Base-by-base conservation (phyloP, 176 grass and related monocot species). In the Zea mays region DNA sequence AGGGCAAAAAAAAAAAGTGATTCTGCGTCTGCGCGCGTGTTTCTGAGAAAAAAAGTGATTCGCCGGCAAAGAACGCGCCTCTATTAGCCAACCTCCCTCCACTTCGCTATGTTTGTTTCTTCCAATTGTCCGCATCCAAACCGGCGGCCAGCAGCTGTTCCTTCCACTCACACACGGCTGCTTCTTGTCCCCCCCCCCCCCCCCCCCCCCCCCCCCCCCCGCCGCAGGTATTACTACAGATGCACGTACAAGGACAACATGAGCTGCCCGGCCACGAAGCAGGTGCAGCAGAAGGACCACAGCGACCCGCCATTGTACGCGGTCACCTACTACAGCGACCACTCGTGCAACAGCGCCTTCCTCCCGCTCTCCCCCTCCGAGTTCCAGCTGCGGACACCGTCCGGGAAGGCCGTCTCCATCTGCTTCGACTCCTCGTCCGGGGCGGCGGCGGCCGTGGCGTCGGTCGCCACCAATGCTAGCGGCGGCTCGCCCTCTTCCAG, bases 221-320 rank as follows among this genome's bases (percentile, higher is more conserved):
- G 19, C 27, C 36, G 71, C 83, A 90, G 88, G 70, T 90, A 86
- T 35, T 90, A 90, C 55, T 90, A 90, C 84, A 86, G 88, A 67
- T 90, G 88, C 84, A 86, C 88, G 79, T 90, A 90, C 65, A 90
- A 86, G 35, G 88, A 86, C 63, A 86, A 90, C 75, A 85, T 83
- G 80, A 86, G 79, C 37, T 90, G 88, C 75, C 83, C 79, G 16
- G 88, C 88, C 0, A 90, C 84, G 52, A 90, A 90, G n/a, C 88
- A 90, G 79, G 77, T 90, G 67, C 88, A 90, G 79, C 88, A 90
- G 84, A 85, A 90, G 54, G 84, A 90, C 71, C 65, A 83, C 70
- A 86, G 84, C 38, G 88, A 90, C 45, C 88, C 88, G 63, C 88
- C 88, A 75, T 86, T 90, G 80, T 90, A 86, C 63, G 71, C 81